These are phyloP conservation scores for Hymenoscyphus fraxineus DNA, from an alignment of 2,329 filamentous ascomycete species.

Conservation along the genomic window DNA sequence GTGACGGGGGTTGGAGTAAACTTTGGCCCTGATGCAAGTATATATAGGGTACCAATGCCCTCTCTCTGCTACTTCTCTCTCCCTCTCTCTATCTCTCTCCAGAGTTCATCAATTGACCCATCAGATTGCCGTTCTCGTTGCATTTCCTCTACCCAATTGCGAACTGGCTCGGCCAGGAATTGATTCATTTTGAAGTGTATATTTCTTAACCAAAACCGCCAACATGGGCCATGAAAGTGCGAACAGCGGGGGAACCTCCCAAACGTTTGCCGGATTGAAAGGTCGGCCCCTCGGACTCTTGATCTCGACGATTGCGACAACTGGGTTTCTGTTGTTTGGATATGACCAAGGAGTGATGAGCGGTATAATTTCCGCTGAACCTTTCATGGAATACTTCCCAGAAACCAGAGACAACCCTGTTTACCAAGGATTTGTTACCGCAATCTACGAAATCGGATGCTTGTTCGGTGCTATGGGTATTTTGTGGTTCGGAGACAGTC, in stretches of 20 bases:
- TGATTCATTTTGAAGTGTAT: background rate
- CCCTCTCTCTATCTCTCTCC: background rate
- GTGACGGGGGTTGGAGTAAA: background rate
- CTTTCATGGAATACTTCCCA: conserved; percentile 81
- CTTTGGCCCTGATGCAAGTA: background rate
- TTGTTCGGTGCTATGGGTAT: conserved; percentile 42
- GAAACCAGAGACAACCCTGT: conserved; percentile 49
- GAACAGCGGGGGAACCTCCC: conserved; percentile 19
- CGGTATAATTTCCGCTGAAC: conserved; percentile 58
- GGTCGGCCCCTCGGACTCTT: conserved; percentile 65
- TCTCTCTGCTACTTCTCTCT: background rate
- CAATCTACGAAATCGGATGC: conserved; percentile 54
- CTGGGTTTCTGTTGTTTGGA: conserved; percentile 81
- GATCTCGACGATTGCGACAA: conserved; percentile 66
- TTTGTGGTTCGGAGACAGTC: conserved; percentile 46
- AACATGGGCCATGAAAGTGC: conserved; percentile 9
- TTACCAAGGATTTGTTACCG: conserved; percentile 49
- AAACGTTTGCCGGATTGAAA: conserved; percentile 58
- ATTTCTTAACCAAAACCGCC: background rate
- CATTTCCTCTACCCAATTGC: background rate
- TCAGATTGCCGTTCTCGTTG: background rate
- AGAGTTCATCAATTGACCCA: background rate
- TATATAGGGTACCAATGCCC: background rate
- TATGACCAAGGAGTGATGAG: conserved; percentile 91
- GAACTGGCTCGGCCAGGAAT: conserved; percentile 4